Percentiles rank a stretch among this genome's conserved stretches.
These are phyloP conservation scores for Arxiozyma telluris DNA, from an alignment of 1,139 yeast genomes.

Conservation along the genomic window DNA sequence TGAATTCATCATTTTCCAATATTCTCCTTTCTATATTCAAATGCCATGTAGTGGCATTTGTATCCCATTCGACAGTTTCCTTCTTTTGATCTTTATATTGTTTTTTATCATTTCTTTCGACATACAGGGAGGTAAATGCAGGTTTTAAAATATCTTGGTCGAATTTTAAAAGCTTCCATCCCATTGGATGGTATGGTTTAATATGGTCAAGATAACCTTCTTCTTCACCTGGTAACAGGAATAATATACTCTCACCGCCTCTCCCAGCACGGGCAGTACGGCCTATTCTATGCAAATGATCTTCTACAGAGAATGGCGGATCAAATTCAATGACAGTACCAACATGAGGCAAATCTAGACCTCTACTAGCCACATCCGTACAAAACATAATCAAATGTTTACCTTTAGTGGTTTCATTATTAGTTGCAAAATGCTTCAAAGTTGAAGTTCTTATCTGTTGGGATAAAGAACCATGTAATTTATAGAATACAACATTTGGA, in stretches of 20 bases:
- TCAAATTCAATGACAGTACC: conserved; percentile 59
- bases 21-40: conserved; percentile 82
- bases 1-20: conserved; percentile 53
- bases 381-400: conserved; percentile 64
- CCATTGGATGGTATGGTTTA: conserved; percentile 54
- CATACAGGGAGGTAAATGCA: conserved; percentile 49
- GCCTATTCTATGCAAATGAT: conserved; percentile 65
- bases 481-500: conserved; percentile 47
- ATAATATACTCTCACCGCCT: conserved; percentile 57
- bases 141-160: conserved; percentile 45
- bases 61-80: conserved; percentile 58
- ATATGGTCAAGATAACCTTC: conserved; percentile 67
- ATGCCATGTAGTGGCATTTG: conserved; percentile 95
- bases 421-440: conserved; percentile 49
- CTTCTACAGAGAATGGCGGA: conserved; percentile 63
- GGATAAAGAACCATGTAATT: conserved; percentile 81
- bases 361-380: conserved; percentile 74
- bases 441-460: conserved; percentile 79
- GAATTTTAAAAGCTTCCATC: conserved; percentile 41
- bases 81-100: conserved; percentile 27
- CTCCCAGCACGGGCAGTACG: conserved; percentile 69
- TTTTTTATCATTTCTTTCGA: conserved; percentile 28
- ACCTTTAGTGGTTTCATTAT: conserved; percentile 29
- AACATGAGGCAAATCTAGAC: conserved; percentile 59
- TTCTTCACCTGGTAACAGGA: conserved; percentile 80